Conservation (phyloP, 805 yeast species). For the Vanderwaltozyma yarrowii region DNA sequence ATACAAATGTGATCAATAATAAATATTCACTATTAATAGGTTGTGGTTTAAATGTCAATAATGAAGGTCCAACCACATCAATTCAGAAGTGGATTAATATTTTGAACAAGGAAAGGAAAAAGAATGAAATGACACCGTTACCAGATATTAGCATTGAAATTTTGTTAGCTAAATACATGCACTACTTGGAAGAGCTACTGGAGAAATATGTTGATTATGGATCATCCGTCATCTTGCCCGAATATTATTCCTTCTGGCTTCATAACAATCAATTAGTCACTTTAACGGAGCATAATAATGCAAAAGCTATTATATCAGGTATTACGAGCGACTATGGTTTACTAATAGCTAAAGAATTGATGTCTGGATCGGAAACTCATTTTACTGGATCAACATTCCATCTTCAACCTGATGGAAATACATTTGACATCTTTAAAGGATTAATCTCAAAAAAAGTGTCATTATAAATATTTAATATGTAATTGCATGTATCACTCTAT, state of each 20-base stretch:
- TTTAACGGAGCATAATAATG: slow-evolving; percentile 42
- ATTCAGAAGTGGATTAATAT: slow-evolving; percentile 57
- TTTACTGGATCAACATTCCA: slow-evolving; percentile 50
- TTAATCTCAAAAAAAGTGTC: slow-evolving; percentile 52
- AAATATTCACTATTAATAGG: slow-evolving; percentile 68
- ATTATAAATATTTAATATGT: too few relatives aligned
- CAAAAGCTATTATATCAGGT: slow-evolving; percentile 61
- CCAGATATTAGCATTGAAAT: slow-evolving; percentile 37
- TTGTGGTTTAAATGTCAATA: slow-evolving; percentile 74
- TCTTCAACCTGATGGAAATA: slow-evolving; percentile 94
- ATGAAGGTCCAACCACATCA: slow-evolving; percentile 88
- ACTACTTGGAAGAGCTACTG: slow-evolving; percentile 53
- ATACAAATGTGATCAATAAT: slow-evolving; percentile 55
- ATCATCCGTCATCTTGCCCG: slow-evolving; percentile 50
- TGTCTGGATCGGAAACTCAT: slow-evolving; percentile 29
- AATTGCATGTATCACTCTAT: too few relatives aligned
- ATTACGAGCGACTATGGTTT: slow-evolving; percentile 81
- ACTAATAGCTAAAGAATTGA: slow-evolving; percentile 62
- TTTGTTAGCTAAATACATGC: slow-evolving; percentile 49
- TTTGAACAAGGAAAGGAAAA: slow-evolving; percentile 43
- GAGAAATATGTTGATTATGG: slow-evolving; percentile 53
- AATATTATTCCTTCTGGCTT: slow-evolving; percentile 80
- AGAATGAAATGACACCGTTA: slow-evolving; percentile 34
- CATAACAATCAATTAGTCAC: slow-evolving; percentile 69
- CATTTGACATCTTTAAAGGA: slow-evolving; percentile 91